Evolutionary conservation across 148 eudicot species (phyloP).

Genomic region (Bassia scoparia): DNA sequence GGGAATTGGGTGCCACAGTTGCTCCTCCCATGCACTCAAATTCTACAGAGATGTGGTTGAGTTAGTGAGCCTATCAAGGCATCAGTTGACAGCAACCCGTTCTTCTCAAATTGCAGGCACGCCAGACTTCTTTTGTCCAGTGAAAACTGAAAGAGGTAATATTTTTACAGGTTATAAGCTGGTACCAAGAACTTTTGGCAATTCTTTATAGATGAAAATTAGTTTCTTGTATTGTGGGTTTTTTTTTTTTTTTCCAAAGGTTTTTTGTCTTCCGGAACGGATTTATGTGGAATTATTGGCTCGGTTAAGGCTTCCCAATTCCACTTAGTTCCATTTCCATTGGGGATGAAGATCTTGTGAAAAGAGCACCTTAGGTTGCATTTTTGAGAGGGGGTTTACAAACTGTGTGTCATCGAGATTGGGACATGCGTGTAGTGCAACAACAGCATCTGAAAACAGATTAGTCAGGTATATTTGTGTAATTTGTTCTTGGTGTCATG

Average conservation of each 20-base stretch:
- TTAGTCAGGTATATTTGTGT: no score
- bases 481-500: no score
- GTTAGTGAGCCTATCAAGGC: slow-evolving; percentile 48
- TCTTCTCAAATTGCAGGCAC: slow-evolving; percentile 46
- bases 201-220: not conserved
- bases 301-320: slow-evolving; percentile 28
- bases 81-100: slow-evolving; percentile 40
- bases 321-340: slow-evolving; percentile 32
- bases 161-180: not conserved
- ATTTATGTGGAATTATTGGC: slow-evolving; percentile 30
- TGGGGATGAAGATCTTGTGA: not conserved
- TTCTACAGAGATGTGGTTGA: slow-evolving; percentile 40
- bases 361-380: not conserved
- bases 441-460: not conserved
- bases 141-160: slow-evolving; percentile 4
- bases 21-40: slow-evolving; percentile 50
- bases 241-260: not conserved
- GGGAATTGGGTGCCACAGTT: slow-evolving; percentile 60
- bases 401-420: not conserved
- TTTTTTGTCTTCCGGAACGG: slow-evolving; percentile 19
- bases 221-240: not conserved
- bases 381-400: not conserved
- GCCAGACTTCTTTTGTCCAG: slow-evolving; percentile 49
- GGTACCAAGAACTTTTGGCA: not conserved
- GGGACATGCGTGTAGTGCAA: not conserved